Evolutionary conservation across 1,284 basidiomycete species (phyloP).

Genomic region (Vanrija pseudolonga): DNA sequence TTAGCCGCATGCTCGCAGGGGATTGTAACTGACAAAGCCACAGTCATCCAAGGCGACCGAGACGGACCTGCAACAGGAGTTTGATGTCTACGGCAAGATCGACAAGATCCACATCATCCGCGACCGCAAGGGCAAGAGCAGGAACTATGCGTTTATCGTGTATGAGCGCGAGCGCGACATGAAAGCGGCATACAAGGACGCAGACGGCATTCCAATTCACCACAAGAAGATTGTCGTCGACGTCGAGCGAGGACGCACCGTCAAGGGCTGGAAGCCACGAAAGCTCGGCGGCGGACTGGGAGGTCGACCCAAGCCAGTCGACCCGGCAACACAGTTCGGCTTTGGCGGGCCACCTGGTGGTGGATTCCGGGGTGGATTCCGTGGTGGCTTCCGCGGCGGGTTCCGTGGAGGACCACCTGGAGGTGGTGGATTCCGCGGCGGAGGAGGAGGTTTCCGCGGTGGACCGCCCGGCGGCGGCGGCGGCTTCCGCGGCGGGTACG

Average conservation of each 20-base stretch:
- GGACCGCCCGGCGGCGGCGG: constrained; percentile 36
- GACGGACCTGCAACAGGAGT: constrained; percentile 85
- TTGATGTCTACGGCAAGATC: constrained; percentile 91
- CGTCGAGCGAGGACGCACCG: constrained; percentile 95
- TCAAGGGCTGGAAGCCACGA: constrained; percentile 96
- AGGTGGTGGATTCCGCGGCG: constrained; percentile 20
- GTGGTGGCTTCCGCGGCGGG: constrained; percentile 21
- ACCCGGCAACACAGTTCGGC: constrained; percentile 17
- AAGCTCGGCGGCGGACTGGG: constrained; percentile 92
- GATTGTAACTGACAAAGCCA: background rate
- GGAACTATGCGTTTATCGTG: constrained; percentile 95
- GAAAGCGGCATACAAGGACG: constrained; percentile 99
- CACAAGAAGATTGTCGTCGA: constrained; percentile 94
- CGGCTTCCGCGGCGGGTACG: constrained; percentile 1
- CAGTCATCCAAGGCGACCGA: constrained; percentile 80
- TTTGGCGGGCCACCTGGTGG: constrained; percentile 18
- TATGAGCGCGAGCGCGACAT: constrained; percentile 98
- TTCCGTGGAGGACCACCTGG: constrained; percentile 8
- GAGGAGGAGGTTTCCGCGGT: constrained; percentile 51
- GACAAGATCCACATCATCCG: constrained; percentile 86
- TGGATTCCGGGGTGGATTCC: constrained; percentile 17
- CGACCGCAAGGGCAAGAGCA: constrained; percentile 78
- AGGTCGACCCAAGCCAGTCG: constrained; percentile 80
- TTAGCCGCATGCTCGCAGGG: background rate
- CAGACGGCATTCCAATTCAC: constrained; percentile 94